Evolutionary conservation across 441 rosid species (phyloP).

Genomic region (Adansonia madagascariensis): DNA sequence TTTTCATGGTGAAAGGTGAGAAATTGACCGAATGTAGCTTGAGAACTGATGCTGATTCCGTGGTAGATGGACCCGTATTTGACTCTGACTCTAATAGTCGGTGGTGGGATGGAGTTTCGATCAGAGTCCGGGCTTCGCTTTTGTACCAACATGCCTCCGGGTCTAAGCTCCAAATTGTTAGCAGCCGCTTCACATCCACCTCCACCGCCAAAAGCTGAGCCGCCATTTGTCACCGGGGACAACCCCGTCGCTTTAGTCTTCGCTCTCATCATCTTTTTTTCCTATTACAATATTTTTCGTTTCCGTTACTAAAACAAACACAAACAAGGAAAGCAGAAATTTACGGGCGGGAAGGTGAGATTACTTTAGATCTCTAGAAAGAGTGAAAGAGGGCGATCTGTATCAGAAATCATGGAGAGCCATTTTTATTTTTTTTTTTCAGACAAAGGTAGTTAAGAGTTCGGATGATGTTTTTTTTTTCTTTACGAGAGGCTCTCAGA

Average conservation of each 20-base stretch:
- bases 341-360: no score
- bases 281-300: no score
- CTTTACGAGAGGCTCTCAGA: constrained; percentile 10
- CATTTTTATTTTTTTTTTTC: background rate
- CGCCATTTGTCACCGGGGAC: constrained; percentile 43
- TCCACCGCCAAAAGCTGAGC: constrained; percentile 34
- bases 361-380: no score
- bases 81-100: constrained; percentile 86
- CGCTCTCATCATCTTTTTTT: constrained; percentile 67
- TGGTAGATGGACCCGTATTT: constrained; percentile 83
- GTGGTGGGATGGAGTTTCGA: constrained; percentile 66
- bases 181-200: constrained; percentile 40
- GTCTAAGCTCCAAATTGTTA: constrained; percentile 87
- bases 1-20: background rate
- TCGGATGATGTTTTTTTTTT: constrained; percentile 24
- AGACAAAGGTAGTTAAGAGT: background rate
- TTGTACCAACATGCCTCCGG: constrained; percentile 98
- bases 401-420: background rate
- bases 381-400: no score
- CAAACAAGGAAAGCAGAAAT: no score
- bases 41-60: constrained; percentile 74
- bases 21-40: constrained; percentile 83
- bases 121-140: constrained; percentile 73
- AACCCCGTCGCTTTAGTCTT: constrained; percentile 55
- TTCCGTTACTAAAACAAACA: no score